Percentiles rank a stretch among this genome's conserved stretches.
phyloP scores from a whole-genome alignment of 2,329 filamentous ascomycete species.

The Sphaerulina vaccinii region DNA sequence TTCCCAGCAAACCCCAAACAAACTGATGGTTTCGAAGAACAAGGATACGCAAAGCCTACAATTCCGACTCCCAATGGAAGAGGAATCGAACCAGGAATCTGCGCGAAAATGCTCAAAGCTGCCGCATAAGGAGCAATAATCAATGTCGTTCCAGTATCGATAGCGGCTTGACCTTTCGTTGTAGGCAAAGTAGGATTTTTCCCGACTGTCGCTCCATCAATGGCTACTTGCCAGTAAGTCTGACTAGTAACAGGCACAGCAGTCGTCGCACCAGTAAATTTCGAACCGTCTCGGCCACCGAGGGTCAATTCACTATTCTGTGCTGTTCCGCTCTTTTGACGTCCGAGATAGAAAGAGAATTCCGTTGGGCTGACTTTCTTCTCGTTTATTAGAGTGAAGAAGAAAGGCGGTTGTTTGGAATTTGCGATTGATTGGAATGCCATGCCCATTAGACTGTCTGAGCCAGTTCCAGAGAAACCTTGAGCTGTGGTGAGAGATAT shows the following conservation, averaged over 20 bases:
- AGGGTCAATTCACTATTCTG: slow-evolving; percentile 29
- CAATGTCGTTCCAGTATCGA: slow-evolving; percentile 36
- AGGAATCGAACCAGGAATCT: slow-evolving; percentile 36
- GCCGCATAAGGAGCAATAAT: slow-evolving; percentile 36
- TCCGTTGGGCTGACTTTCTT: slow-evolving; percentile 27
- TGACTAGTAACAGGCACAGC: slow-evolving; percentile 28
- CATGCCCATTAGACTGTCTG: slow-evolving; percentile 29
- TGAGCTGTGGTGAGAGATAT: slow-evolving; percentile 29
- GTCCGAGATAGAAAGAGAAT: slow-evolving; percentile 35
- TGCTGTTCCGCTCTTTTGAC: slow-evolving; percentile 23
- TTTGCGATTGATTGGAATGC: slow-evolving; percentile 26
- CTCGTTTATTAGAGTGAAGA: slow-evolving; percentile 30
- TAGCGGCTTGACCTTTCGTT: slow-evolving; percentile 27
- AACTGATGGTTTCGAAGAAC: slow-evolving; percentile 32
- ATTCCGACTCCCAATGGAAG: slow-evolving; percentile 27
- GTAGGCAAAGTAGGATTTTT: slow-evolving; percentile 12
- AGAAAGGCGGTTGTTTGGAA: slow-evolving; percentile 26
- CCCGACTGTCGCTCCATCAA: slow-evolving; percentile 26
- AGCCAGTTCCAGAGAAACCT: slow-evolving; percentile 27
- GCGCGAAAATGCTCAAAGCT: slow-evolving; percentile 33
- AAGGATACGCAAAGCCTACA: slow-evolving; percentile 37
- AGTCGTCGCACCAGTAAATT: slow-evolving; percentile 29
- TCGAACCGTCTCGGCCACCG: slow-evolving; percentile 27
- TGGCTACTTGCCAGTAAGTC: slow-evolving; percentile 32
- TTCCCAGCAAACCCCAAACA: slow-evolving; percentile 30